phyloP scores from a whole-genome alignment of 2,329 filamentous ascomycete genomes.

The Aschersonia sp. region DNA sequence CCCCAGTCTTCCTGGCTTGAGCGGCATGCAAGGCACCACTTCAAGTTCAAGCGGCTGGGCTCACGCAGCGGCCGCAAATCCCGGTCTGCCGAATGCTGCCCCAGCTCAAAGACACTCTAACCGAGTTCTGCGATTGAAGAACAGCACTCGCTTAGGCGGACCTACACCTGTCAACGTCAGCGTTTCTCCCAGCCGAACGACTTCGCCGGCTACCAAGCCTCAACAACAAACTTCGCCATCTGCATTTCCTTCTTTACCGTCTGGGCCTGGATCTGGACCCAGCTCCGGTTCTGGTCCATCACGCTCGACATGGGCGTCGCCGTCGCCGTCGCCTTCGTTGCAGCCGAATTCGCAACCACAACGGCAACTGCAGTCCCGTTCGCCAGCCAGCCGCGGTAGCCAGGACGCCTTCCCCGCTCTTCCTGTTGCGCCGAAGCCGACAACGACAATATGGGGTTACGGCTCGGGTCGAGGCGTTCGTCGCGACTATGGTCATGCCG shows the following conservation, averaged over 20 bases:
- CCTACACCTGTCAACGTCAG: slow-evolving; percentile 10
- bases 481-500: slow-evolving; percentile 32
- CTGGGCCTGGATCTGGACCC: slow-evolving; percentile 7
- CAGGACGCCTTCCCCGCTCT: slow-evolving; percentile 69
- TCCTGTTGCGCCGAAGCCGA: slow-evolving; percentile 59
- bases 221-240: slow-evolving; percentile 10
- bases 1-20: slow-evolving; percentile 66
- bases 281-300: slow-evolving; percentile 2
- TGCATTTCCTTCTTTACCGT: slow-evolving; percentile 30
- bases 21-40: slow-evolving; percentile 49
- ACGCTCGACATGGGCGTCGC: slow-evolving; percentile 14
- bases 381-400: slow-evolving; percentile 11
- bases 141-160: slow-evolving; percentile 33
- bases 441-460: slow-evolving; percentile 48
- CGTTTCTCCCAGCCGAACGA: not conserved
- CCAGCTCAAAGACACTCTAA: slow-evolving; percentile 35
- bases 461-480: slow-evolving; percentile 37
- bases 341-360: slow-evolving; percentile 18
- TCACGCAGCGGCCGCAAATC: slow-evolving; percentile 45
- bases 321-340: slow-evolving; percentile 16
- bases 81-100: slow-evolving; percentile 19
- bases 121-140: slow-evolving; percentile 43
- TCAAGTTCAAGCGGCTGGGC: slow-evolving; percentile 45
- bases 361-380: slow-evolving; percentile 8
- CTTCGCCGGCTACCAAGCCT: not conserved